Evolutionary conservation across 768 basidiomycete genomes (phyloP), one percentile per base, ranked within the genome.

Genomic region (Suillus decipiens): DNA sequence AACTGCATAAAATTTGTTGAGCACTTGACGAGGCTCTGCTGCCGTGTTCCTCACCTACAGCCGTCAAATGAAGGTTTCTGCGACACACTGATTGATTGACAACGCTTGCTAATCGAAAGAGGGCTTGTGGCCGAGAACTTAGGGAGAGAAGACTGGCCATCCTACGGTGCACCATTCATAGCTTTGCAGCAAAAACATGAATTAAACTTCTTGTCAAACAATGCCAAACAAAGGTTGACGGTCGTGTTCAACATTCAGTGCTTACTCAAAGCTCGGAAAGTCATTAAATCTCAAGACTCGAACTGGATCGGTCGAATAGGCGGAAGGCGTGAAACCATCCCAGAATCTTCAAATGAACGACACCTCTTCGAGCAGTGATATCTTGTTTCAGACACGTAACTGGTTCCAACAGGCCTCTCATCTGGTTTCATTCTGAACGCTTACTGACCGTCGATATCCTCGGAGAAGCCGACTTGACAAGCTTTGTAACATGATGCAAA

Each of bases 1-100:
- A 33, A 56, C 73, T 74, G 64, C 17, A 22, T 56, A n/a, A 24
- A 41, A 57, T 41, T 53, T 28, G 28, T 41, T 41, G 6, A 56
- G 56, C 24, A 41, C 39, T 57, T 19, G 39, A 57, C 31, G 39
- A 41, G 1, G 24, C 10, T 28, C 17, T 28, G 17, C 39, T 17
- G 11, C 6, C 3, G 28, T 57, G 17, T 1, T 31, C 39, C 56
- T 57, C 56, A 57, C 56, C 56, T 57, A 19, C 56, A 41, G 39
- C 28, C 10, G 56, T 41, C 17, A 57, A 17, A 19, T 19, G 3
- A 0, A 57, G 19, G 31, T 57, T 57, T 19, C 56, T 57, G 39
- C 28, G 56, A 28, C 28, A 41, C 10, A 19, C 24, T 41, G 39
- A 28, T 39, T 39, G 17, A 41, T 57, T 57, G 24, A 17, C 37